Conservation (phyloP, 257 asterid species). For the Cynanchum wilfordii region DNA sequence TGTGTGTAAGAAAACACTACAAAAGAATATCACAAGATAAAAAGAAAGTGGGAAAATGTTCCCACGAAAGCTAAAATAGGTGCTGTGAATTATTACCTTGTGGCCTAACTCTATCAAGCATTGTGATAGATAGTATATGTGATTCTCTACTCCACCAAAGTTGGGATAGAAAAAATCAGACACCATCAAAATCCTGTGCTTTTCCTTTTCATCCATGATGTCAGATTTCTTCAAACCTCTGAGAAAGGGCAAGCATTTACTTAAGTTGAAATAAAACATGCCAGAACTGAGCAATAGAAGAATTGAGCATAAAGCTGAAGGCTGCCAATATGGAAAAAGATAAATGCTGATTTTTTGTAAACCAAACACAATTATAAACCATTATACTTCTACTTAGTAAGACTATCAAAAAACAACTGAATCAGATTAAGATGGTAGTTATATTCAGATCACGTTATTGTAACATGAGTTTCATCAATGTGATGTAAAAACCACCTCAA, state of each 20-base stretch:
- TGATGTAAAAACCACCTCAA: not conserved
- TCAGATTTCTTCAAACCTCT: constrained; percentile 6
- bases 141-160: constrained; percentile 96
- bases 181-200: constrained; percentile 73
- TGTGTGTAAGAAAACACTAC: not conserved
- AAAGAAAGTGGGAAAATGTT: constrained; percentile 1
- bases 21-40: not conserved
- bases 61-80: not conserved
- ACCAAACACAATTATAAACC: not conserved
- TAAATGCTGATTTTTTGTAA: not conserved
- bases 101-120: constrained; percentile 88
- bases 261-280: not conserved
- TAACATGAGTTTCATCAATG: not conserved
- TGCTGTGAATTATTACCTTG: constrained; percentile 50
- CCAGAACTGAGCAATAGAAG: not conserved
- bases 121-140: constrained; percentile 85
- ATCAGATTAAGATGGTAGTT: not conserved
- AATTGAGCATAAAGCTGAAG: not conserved
- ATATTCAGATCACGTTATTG: not conserved
- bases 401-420: not conserved
- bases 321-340: not conserved
- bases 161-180: constrained; percentile 94
- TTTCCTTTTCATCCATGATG: constrained; percentile 44
- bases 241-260: not conserved
- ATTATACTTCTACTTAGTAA: not conserved